Base-by-base conservation (phyloP, 371 early-diverging fungal species). In the Rhizomucor miehei region DNA sequence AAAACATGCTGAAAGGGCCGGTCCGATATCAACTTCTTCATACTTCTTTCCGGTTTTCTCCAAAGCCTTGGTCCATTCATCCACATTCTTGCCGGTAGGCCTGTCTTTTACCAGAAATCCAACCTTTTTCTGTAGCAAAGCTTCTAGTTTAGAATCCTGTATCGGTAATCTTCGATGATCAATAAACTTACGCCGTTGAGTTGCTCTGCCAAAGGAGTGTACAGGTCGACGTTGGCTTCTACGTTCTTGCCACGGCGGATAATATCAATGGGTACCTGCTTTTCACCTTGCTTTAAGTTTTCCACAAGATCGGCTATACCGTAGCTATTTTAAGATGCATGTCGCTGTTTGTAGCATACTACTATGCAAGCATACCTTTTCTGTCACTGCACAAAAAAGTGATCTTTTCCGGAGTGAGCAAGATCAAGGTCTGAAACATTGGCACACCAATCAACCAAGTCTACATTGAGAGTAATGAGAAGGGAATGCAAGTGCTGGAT, bases 361-460 rank as follows among this genome's bases (percentile, higher is more conserved):
- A 52, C 37, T 51, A 41, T 36, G 24, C 13, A 21, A 19, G 47
- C 59, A 49, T 52, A 81, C 88, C 91, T 65, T 92, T 95, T 65
- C 89, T 92, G 24, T 75, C 79, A 54, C 90, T 89, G 17, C 94
- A 90, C 13, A 94, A 67, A 52, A 97, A 76, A 8, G 87, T 83
- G 14, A 94, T 59, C 55, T 87, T 89, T 51, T 88, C 88, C 20
- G 72, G 81, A 38, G 89, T 89, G 29, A 97, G 74, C 34, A 94
- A 54, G 23, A 94, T 78, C 39, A 93, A 59, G 2, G 95, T 93
- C 57, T 95, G 92, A 4, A 89, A 87, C 58, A 97, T 90, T 66
- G 97, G 99, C 59, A 93, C 89, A 24, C 97, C 97, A 51, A 97
- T 77, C 41, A 97, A 82, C 95, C 97, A 99, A 37, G 85, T 87